A percentile compares a stretch with the other conserved stretches of the same genome.
These are phyloP conservation scores for Cochlearia excelsa DNA, from an alignment of 345 rosid species.

Conservation along the genomic window DNA sequence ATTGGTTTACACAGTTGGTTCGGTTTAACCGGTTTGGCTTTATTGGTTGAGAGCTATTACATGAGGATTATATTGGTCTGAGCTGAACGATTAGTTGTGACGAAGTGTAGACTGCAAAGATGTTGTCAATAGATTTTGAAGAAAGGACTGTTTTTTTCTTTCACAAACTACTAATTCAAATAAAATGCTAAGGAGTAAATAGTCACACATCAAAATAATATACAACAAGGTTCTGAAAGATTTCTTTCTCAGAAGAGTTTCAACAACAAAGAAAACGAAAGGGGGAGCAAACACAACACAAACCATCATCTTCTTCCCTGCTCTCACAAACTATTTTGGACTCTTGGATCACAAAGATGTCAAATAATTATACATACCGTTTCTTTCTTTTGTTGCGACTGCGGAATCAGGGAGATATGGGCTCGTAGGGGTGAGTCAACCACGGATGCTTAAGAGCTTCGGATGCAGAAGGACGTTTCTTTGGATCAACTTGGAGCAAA, in stretches of 20 bases:
- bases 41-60: too few relatives aligned
- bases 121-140: too few relatives aligned
- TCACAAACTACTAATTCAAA: too few relatives aligned
- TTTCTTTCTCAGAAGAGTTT: slow-evolving; percentile 18
- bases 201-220: slow-evolving; percentile 25
- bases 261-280: background rate
- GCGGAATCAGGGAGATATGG: slow-evolving; percentile 71
- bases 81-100: too few relatives aligned
- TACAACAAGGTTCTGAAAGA: slow-evolving; percentile 27
- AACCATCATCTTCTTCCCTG: slow-evolving; percentile 25
- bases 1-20: too few relatives aligned
- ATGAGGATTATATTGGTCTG: too few relatives aligned
- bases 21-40: too few relatives aligned
- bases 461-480: slow-evolving; percentile 80
- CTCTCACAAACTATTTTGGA: slow-evolving; percentile 17
- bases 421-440: slow-evolving; percentile 85
- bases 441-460: slow-evolving; percentile 96
- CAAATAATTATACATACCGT: slow-evolving; percentile 6
- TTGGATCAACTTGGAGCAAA: slow-evolving; percentile 88
- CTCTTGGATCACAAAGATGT: slow-evolving; percentile 10
- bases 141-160: too few relatives aligned
- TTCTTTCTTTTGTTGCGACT: background rate
- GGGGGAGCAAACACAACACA: background rate
- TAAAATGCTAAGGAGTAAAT: too few relatives aligned
- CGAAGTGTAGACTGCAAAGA: too few relatives aligned